phyloP scores from a whole-genome alignment of 805 yeast genomes.

The Ogataea polymorpha region DNA sequence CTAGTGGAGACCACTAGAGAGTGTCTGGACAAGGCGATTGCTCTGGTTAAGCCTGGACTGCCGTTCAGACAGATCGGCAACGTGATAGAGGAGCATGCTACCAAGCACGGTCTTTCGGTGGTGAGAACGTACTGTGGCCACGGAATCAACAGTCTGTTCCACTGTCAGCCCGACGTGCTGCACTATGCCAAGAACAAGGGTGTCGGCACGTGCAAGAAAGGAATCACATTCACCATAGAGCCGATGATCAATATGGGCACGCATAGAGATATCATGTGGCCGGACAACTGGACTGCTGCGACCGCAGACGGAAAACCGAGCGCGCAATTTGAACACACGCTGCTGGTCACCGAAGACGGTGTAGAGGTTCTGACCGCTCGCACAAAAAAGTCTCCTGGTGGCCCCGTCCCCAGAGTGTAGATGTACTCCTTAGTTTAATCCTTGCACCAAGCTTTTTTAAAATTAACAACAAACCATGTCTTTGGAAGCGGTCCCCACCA shows the following conservation, averaged over 20 bases:
- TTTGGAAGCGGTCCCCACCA: conserved; percentile 17
- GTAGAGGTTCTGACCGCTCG: conserved; percentile 87
- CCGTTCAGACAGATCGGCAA: conserved; percentile 86
- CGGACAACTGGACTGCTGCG: conserved; percentile 94
- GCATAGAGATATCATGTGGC: conserved; percentile 84
- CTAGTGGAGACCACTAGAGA: conserved; percentile 92
- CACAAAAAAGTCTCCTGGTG: conserved; percentile 82
- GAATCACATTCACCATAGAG: conserved; percentile 95
- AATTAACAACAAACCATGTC: conserved; percentile 18
- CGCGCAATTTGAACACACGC: conserved; percentile 95
- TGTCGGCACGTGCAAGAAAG: conserved; percentile 90
- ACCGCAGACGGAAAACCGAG: conserved; percentile 87
- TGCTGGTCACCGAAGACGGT: conserved; percentile 90
- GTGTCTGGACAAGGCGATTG: conserved; percentile 79
- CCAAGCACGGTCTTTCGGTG: conserved; percentile 73
- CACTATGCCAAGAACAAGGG: conserved; percentile 94
- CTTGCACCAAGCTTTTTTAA: conserved; percentile 3
- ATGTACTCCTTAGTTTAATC: not conserved
- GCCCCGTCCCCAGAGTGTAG: conserved; percentile 56
- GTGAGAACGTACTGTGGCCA: conserved; percentile 93
- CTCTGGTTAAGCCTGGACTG: conserved; percentile 84
- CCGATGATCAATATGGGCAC: conserved; percentile 93
- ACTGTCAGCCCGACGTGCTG: conserved; percentile 87
- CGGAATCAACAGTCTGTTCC: conserved; percentile 85
- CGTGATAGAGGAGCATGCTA: conserved; percentile 83